A percentile compares a stretch with the other conserved stretches of the same genome.
phyloP scores from a whole-genome alignment of 352 stramenopile genomes.

The Phytophthora pseudosyringae region DNA sequence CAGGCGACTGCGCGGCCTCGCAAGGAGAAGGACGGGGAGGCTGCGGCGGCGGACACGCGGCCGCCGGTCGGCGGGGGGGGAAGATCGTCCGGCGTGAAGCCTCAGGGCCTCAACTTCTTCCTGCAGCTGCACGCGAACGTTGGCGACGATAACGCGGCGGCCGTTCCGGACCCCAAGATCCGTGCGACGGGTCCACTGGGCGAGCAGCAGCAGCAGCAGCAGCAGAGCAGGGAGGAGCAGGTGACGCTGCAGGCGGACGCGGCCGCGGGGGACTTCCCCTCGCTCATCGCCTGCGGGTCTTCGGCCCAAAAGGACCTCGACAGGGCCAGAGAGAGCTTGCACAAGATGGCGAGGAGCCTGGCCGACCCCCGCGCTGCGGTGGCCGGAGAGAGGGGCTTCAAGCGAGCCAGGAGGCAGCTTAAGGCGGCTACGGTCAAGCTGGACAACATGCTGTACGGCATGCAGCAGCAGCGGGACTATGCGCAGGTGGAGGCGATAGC shows the following conservation, averaged over 20 bases:
- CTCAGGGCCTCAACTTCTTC: slow-evolving; percentile 15
- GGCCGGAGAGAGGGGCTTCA: slow-evolving; percentile 34
- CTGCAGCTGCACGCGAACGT: slow-evolving; percentile 10
- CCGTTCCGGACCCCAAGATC: slow-evolving; percentile 5
- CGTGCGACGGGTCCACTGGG: background rate
- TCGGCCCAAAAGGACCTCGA: slow-evolving; percentile 13
- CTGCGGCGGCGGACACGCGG: background rate
- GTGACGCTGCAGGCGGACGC: slow-evolving; percentile 14
- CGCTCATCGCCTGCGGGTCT: slow-evolving; percentile 14
- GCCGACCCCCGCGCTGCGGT: slow-evolving; percentile 27
- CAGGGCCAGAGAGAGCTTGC: slow-evolving; percentile 28
- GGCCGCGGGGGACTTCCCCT: slow-evolving; percentile 13
- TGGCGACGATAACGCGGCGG: background rate
- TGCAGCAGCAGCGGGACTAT: slow-evolving; percentile 43
- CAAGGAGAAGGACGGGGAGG: slow-evolving; percentile 8
- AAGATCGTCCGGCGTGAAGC: background rate
- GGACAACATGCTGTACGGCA: slow-evolving; percentile 50
- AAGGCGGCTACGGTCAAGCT: slow-evolving; percentile 60
- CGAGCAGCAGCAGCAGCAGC: background rate
- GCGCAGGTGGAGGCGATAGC: slow-evolving; percentile 57
- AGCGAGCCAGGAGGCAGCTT: slow-evolving; percentile 47
- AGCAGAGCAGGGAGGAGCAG: background rate
- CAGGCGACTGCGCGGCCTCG: slow-evolving; percentile 15
- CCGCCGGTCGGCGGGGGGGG: background rate
- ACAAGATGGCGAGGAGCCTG: slow-evolving; percentile 28